Evolutionary conservation across 495 filamentous ascomycete genomes (phyloP), one percentile per base, ranked within the genome.

Genomic region (Penicillium roqueforti): DNA sequence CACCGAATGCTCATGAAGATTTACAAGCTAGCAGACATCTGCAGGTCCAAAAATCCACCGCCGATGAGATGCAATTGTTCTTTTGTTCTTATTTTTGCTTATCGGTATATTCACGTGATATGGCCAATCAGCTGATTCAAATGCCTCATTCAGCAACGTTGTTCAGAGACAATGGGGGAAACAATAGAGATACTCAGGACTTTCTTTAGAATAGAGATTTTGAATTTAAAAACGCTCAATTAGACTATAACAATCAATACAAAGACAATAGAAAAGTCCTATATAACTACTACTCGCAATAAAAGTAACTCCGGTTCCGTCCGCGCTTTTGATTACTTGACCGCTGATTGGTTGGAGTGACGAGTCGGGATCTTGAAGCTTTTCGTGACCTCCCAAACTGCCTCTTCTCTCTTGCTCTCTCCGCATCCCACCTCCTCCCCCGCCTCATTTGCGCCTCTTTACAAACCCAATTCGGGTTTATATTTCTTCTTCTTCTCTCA

Each of bases 1-100:
- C 87, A 89, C 84, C 85, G 83, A 63, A 74, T 47, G 54, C 50
- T 54, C 72, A 79, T 76, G 60, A 58, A 61, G 13, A 54, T 47
- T 37, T 31, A 4, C 32, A 20, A 41, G 19, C 42, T 36, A 29
- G 45, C 31, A 47, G 40, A 37, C 29, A 48, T 18, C 40, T 39
- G 34, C 55, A 36, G 20, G 16, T 50, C 47, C 29, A 18, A 52
- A 52, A 36, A 18, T 36, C 40, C 23, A 4, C 25, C n/a, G 41
- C 32, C 47, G 47, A 40, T 29, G 42, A 36, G 47, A 52, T 31
- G 46, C 36, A 43, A 41, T 41, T 29, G 28, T 53, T 41, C 37
- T 56, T 57, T 49, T 56, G 28, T 54, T 54, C 64, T 65, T 66
- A n/a, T 69, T 69, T 67, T 69, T 66, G 63, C 68, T 71, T 68